Percentiles rank a stretch among this genome's conserved stretches.
Conservation (phyloP, 371 early-diverging fungal species). For the Coemansia sp. region DNA sequence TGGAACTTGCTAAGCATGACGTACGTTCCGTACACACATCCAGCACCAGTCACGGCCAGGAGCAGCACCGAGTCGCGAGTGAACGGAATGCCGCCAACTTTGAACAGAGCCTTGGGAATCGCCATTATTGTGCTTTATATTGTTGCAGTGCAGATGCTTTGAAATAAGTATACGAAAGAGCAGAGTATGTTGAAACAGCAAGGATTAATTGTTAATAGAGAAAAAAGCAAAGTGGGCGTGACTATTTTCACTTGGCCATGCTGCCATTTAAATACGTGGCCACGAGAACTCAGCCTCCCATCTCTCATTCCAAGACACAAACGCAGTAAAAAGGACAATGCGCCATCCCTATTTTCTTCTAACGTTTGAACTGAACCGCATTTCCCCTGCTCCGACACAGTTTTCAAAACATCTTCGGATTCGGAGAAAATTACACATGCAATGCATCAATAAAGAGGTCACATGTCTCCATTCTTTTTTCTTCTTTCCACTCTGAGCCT, state of each 20-base stretch:
- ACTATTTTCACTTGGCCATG: background rate
- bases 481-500: background rate
- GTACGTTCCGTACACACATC: slow-evolving; percentile 44
- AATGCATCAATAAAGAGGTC: too few species aligned
- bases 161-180: background rate
- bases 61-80: slow-evolving; percentile 47
- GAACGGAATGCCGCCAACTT: slow-evolving; percentile 30
- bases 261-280: background rate
- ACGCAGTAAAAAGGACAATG: background rate
- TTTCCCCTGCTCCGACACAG: background rate
- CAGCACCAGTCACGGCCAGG: slow-evolving; percentile 38
- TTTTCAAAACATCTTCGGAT: too few species aligned
- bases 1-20: slow-evolving; percentile 49
- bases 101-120: slow-evolving; percentile 34
- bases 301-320: background rate
- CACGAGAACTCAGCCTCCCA: background rate
- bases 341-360: background rate
- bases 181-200: too few species aligned
- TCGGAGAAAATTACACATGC: too few species aligned
- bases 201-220: background rate
- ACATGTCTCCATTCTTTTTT: too few species aligned
- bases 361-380: background rate
- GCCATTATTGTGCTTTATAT: background rate
- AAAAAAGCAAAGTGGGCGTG: background rate
- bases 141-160: background rate